Evolutionary conservation across 2,329 filamentous ascomycete genomes (phyloP).

Genomic region (Aspergillus proliferans): DNA sequence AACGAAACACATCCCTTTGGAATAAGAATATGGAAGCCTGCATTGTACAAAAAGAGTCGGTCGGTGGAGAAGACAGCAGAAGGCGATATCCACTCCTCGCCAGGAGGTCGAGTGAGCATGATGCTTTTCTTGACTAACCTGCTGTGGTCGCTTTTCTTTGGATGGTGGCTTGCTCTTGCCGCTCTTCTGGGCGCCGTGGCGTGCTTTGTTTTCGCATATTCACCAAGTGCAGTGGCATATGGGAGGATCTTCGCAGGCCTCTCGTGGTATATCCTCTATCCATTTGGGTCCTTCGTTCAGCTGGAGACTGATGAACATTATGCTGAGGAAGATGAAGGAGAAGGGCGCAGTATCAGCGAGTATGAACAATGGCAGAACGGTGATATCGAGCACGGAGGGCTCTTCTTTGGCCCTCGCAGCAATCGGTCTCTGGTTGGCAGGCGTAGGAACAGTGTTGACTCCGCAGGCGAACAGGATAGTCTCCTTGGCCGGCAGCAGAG

Average conservation of each 20-base stretch:
- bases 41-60: constrained; percentile 92
- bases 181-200: constrained; percentile 67
- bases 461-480: constrained; percentile 81
- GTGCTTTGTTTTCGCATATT: constrained; percentile 74
- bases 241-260: constrained; percentile 79
- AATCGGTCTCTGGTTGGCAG: constrained; percentile 77
- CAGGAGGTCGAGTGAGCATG: constrained; percentile 75
- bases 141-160: constrained; percentile 84
- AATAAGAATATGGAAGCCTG: constrained; percentile 98
- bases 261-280: constrained; percentile 82
- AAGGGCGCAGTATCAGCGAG: constrained; percentile 94
- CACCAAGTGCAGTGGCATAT: constrained; percentile 76
- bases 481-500: constrained; percentile 65
- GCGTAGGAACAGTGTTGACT: constrained; percentile 82
- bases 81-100: constrained; percentile 92
- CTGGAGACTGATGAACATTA: constrained; percentile 93
- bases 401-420: constrained; percentile 84
- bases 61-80: constrained; percentile 96
- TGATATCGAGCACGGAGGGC: constrained; percentile 86
- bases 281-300: constrained; percentile 92
- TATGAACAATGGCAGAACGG: constrained; percentile 99
- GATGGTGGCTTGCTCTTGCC: constrained; percentile 87
- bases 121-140: constrained; percentile 86
- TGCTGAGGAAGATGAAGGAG: constrained; percentile 86
- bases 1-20: constrained; percentile 98